Conservation (phyloP, 2,329 filamentous ascomycete genomes). For the Cladophialophora exuberans region DNA sequence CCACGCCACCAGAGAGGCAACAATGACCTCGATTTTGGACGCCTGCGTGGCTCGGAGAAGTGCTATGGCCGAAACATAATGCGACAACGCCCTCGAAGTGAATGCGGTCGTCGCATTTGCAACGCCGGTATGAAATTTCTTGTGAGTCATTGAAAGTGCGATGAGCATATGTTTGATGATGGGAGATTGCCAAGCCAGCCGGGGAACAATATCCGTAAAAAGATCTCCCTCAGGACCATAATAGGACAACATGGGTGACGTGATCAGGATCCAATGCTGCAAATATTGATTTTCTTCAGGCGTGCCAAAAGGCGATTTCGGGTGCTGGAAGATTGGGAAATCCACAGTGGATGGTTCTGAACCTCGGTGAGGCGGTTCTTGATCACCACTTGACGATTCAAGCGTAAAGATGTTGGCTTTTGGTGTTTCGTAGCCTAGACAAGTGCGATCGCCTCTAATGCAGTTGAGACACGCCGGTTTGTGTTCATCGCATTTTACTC, state of each 20-base stretch:
- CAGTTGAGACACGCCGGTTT: constrained; percentile 40
- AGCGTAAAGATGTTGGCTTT: constrained; percentile 1
- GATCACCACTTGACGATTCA: background rate
- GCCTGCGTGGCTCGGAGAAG: constrained; percentile 6
- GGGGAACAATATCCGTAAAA: constrained; percentile 13
- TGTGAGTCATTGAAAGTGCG: constrained; percentile 10
- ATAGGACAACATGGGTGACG: constrained; percentile 7
- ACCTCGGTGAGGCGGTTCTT: background rate
- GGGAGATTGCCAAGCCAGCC: constrained; percentile 10
- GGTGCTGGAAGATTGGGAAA: background rate
- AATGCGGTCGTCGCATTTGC: background rate
- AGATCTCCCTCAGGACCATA: constrained; percentile 17
- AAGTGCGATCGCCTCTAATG: constrained; percentile 38
- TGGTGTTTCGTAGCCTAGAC: constrained; percentile 35
- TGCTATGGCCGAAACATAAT: constrained; percentile 16
- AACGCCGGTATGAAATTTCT: constrained; percentile 5
- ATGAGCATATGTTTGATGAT: constrained; percentile 15
- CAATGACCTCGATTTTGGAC: constrained; percentile 9
- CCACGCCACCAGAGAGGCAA: constrained; percentile 17
- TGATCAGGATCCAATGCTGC: constrained; percentile 7
- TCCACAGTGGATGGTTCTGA: background rate
- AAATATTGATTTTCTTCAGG: constrained; percentile 9
- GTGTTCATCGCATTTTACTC: constrained; percentile 44
- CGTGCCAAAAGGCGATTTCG: constrained; percentile 13
- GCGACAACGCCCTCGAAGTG: background rate